Percentiles rank a stretch among this genome's conserved stretches.
phyloP scores from a whole-genome alignment of 1,139 yeast species.

The Magnusiomyces tetraspermus region DNA sequence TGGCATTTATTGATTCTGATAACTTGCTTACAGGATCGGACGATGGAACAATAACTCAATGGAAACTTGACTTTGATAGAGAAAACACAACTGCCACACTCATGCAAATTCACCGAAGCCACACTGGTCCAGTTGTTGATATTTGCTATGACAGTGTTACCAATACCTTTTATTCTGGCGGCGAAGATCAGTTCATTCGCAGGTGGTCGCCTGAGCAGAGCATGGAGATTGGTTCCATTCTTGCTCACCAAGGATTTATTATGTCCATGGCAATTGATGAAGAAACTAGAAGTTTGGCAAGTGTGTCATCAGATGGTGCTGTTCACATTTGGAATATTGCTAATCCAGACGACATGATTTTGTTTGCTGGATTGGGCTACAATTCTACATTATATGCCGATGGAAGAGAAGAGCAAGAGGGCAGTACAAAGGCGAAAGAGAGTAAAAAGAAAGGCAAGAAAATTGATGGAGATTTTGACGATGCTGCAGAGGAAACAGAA shows the following conservation, averaged over 20 bases:
- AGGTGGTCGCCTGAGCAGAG: constrained; percentile 14
- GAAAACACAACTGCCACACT: constrained; percentile 9
- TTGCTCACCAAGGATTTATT: constrained; percentile 20
- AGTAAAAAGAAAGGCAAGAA: background rate
- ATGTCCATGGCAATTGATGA: constrained; percentile 21
- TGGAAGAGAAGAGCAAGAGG: background rate
- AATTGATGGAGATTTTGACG: background rate
- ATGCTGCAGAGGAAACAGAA: background rate
- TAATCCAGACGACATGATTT: background rate
- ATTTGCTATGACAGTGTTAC: constrained; percentile 19
- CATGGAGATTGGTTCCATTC: constrained; percentile 1
- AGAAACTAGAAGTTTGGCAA: constrained; percentile 19
- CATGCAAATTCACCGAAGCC: constrained; percentile 17
- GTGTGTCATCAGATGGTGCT: constrained; percentile 25
- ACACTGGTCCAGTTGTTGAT: constrained; percentile 19
- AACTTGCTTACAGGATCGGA: constrained; percentile 20
- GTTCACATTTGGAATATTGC: constrained; percentile 18
- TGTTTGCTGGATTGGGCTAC: background rate
- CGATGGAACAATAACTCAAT: constrained; percentile 21
- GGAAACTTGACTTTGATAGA: constrained; percentile 15
- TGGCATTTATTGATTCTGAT: constrained; percentile 14
- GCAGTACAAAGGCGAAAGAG: background rate
- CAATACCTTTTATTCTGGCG: constrained; percentile 20
- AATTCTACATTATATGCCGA: background rate
- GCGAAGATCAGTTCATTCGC: constrained; percentile 20